Base-by-base conservation (phyloP, 2,329 filamentous ascomycete species). In the Colletotrichum melonis region DNA sequence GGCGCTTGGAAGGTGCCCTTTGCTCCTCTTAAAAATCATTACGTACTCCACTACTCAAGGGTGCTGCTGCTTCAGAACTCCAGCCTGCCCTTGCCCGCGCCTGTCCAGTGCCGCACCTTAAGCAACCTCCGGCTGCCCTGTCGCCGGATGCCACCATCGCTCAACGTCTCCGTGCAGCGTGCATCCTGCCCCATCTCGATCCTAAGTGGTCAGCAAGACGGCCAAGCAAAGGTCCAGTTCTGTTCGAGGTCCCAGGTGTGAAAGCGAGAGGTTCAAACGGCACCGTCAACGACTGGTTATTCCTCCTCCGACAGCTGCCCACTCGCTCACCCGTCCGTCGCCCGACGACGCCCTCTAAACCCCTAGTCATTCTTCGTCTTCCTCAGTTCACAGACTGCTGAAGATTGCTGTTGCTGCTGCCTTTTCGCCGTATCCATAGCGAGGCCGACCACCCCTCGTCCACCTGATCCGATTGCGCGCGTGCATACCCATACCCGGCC, bases 301-400 rank as follows among this genome's bases (percentile, higher is more conserved):
- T 26, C 63, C 30, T 32, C 64, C 46, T 49, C 67, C 57, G 64
- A 68, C 32, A 72, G 64, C 64, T 72, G 64, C 64, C 35, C 57
- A 57, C 57, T 59, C 35, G 69, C 52, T 57, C 42, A 49, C 42
- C 57, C 64, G 56, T 67, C 49, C 28, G 35, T 68, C 62, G 62
- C 67, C 63, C 38, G 67, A 70, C 67, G 30, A 59, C 63, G 35
- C 26, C 32, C 56, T 67, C 69, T n/a, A 52, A 52, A 57, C 58
- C 28, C 65, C 69, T 32, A 22, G 46, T 24, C 30, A 5, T 24
- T 46, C 28, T 54, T 63, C 22, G 16, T 65, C 35, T 52, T 54
- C n/a, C 22, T 42, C 54, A 19, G n/a, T 60, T 32, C 11, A 11
- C 8, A 35, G 7, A 7, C 9, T 22, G 22, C 35, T 35, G 5